Evolutionary conservation across 768 basidiomycete species (phyloP).

Genomic region (Termitomyces sp.): DNA sequence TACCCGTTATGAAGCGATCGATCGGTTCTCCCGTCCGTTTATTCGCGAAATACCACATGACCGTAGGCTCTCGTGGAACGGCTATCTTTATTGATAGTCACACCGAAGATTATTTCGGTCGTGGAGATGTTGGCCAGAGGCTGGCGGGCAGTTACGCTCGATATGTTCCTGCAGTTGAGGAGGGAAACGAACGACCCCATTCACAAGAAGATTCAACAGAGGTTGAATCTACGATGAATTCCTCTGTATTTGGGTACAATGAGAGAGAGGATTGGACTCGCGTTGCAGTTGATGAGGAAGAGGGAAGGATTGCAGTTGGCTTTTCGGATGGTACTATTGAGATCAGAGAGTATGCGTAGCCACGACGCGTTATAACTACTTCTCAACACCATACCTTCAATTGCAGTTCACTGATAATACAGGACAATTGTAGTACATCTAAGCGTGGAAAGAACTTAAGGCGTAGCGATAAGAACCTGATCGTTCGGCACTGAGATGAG

Average conservation of each 20-base stretch:
- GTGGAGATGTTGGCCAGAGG: slow-evolving; percentile 50
- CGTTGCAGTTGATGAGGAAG: slow-evolving; percentile 40
- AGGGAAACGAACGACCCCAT: slow-evolving; percentile 15
- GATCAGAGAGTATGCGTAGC: slow-evolving; percentile 43
- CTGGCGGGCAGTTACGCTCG: slow-evolving; percentile 38
- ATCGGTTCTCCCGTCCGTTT: slow-evolving; percentile 54
- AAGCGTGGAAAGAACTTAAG: slow-evolving; percentile 15
- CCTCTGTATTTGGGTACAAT: slow-evolving; percentile 40
- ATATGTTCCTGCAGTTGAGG: slow-evolving; percentile 4
- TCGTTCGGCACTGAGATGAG: not conserved
- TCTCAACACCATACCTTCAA: not conserved
- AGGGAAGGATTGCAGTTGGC: slow-evolving; percentile 42
- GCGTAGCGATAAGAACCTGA: slow-evolving; percentile 53
- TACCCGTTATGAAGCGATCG: slow-evolving; percentile 29
- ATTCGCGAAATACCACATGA: slow-evolving; percentile 48
- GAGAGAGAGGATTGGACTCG: slow-evolving; percentile 46
- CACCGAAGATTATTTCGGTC: slow-evolving; percentile 42
- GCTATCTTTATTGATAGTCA: slow-evolving; percentile 65
- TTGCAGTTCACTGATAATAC: slow-evolving; percentile 1
- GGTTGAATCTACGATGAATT: slow-evolving; percentile 22
- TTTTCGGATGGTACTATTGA: slow-evolving; percentile 41
- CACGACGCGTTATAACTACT: not conserved
- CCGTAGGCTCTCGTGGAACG: slow-evolving; percentile 53
- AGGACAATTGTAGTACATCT: slow-evolving; percentile 1
- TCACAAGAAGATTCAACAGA: slow-evolving; percentile 19